A percentile compares a stretch with the other conserved stretches of the same genome.
phyloP scores from a whole-genome alignment of 1,284 basidiomycete genomes.

The Boletus semigastroideus region DNA sequence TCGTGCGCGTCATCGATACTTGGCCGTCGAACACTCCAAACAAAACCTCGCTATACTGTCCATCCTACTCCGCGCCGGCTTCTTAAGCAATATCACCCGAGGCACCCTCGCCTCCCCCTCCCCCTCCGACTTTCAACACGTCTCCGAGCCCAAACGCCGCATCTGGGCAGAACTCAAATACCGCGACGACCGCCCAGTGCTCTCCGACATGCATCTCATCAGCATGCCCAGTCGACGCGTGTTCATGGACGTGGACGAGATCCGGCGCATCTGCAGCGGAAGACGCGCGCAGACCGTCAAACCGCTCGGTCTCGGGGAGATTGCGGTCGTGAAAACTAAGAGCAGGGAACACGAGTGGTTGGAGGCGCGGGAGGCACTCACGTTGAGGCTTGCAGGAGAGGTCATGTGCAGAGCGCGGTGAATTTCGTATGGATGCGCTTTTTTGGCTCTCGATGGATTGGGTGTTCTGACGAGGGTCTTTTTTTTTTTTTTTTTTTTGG shows the following conservation, averaged over 20 bases:
- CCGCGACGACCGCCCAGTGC: slow-evolving; percentile 79
- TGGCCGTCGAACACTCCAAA: slow-evolving; percentile 75
- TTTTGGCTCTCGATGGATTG: neutral
- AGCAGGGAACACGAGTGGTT: slow-evolving; percentile 66
- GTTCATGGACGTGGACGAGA: slow-evolving; percentile 70
- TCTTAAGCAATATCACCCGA: slow-evolving; percentile 77
- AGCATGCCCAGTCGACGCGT: slow-evolving; percentile 47
- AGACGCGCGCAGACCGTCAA: slow-evolving; percentile 68
- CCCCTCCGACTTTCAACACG: slow-evolving; percentile 58
- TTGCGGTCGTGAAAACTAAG: slow-evolving; percentile 76
- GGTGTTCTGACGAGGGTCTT: neutral
- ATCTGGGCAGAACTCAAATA: slow-evolving; percentile 94
- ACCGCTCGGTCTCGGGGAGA: slow-evolving; percentile 82
- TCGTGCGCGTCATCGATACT: slow-evolving; percentile 70
- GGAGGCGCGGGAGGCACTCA: slow-evolving; percentile 57
- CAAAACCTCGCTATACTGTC: slow-evolving; percentile 83
- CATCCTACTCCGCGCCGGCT: slow-evolving; percentile 85
- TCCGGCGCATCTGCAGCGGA: slow-evolving; percentile 73
- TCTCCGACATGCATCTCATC: slow-evolving; percentile 46
- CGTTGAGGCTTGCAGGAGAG: slow-evolving; percentile 65
- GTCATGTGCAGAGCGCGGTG: slow-evolving; percentile 72
- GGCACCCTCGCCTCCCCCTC: slow-evolving; percentile 71
- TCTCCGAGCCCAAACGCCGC: slow-evolving; percentile 58
- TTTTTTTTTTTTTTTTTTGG: no score
- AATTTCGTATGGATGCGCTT: neutral